Evolutionary conservation across 164 flowering plant species (phyloP).

Genomic region (Vitis labrusca): DNA sequence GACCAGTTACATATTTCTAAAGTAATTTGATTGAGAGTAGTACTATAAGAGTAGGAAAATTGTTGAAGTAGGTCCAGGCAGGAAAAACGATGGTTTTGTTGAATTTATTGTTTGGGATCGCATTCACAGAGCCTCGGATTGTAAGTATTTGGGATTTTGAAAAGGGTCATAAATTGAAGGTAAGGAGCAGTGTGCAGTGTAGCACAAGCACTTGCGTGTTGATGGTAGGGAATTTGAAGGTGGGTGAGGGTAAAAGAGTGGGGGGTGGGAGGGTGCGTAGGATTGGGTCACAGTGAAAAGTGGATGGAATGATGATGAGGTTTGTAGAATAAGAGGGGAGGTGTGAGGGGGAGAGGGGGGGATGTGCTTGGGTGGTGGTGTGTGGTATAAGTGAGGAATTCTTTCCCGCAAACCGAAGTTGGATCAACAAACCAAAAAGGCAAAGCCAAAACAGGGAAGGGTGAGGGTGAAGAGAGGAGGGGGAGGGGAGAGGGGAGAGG

Average conservation of each 20-base stretch:
- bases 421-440: conserved; percentile 12
- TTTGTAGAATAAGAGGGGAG: no score
- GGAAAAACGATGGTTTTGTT: no score
- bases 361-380: conserved; percentile 9
- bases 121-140: no score
- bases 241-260: no score
- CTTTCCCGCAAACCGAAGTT: conserved; percentile 33
- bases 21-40: no score
- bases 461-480: neutral
- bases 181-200: neutral
- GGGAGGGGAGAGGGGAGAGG: conserved; percentile 7
- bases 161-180: no score
- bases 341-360: neutral
- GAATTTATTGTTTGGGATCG: no score
- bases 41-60: no score
- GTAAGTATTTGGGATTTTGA: no score
- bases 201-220: neutral
- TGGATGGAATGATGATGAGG: no score
- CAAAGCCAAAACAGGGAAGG: no score
- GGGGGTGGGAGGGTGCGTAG: conserved; percentile 10
- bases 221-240: neutral
- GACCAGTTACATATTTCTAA: no score
- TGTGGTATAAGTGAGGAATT: neutral
- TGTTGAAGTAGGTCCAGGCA: neutral
- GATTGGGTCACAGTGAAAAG: conserved; percentile 6